Percentiles rank a stretch among this genome's conserved stretches.
Evolutionary conservation across 192 early-diverging fungal species (phyloP).

Genomic region (Backusella mclennaniae): DNA sequence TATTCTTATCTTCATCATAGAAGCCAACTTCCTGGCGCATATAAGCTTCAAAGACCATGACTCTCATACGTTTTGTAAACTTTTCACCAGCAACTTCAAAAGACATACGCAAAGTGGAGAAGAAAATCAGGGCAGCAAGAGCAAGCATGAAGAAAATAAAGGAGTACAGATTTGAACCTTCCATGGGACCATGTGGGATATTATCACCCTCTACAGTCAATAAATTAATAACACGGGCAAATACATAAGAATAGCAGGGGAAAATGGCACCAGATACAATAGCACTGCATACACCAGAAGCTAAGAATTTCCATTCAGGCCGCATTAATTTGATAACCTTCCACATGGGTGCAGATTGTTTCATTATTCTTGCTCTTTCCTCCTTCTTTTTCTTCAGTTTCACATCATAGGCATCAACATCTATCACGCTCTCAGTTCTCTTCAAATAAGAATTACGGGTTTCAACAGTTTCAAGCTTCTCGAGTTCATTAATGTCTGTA

Average conservation of each 20-base stretch:
- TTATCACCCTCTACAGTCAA: constrained; percentile 36
- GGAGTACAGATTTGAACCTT: constrained; percentile 37
- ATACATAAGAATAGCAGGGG: constrained; percentile 67
- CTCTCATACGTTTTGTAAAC: constrained; percentile 66
- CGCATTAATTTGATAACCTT: constrained; percentile 52
- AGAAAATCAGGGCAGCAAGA: constrained; percentile 53
- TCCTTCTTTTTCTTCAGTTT: constrained; percentile 30
- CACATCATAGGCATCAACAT: constrained; percentile 19
- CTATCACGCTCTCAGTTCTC: background rate
- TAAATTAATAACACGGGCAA: constrained; percentile 44
- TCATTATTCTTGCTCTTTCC: constrained; percentile 31
- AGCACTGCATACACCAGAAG: constrained; percentile 58
- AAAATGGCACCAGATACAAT: constrained; percentile 66
- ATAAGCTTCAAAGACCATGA: constrained; percentile 63
- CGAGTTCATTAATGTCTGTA: background rate
- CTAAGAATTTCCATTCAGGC: constrained; percentile 49
- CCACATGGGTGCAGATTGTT: constrained; percentile 50
- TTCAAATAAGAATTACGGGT: background rate
- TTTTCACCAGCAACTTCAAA: constrained; percentile 65
- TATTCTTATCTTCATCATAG: constrained; percentile 78
- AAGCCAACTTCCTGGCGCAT: constrained; percentile 82
- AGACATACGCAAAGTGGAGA: constrained; percentile 52
- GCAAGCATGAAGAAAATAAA: constrained; percentile 37
- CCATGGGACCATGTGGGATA: constrained; percentile 26
- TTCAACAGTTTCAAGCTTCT: background rate